Conservation (phyloP, 2,329 filamentous ascomycete genomes). For the Hymenoscyphus salicellus region DNA sequence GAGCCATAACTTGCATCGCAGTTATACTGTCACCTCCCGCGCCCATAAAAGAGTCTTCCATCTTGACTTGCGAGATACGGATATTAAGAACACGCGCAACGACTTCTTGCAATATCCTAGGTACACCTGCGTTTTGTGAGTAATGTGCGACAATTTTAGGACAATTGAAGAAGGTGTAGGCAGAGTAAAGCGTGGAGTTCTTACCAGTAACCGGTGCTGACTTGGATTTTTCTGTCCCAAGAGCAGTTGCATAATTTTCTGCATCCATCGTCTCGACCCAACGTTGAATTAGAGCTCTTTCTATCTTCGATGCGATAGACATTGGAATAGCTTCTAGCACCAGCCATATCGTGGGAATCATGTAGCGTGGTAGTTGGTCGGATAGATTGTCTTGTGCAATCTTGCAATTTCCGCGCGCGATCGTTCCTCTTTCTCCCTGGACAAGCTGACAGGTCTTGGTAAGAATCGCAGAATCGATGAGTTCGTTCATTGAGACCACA, state of each 20-base stretch:
- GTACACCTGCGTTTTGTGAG: too few species aligned
- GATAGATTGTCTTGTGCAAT: neutral
- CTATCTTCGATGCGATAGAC: slow-evolving; percentile 13
- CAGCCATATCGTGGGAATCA: slow-evolving; percentile 18
- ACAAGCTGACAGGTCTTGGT: slow-evolving; percentile 9
- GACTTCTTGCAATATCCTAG: neutral
- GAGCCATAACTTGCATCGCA: slow-evolving; percentile 46
- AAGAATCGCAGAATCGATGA: neutral
- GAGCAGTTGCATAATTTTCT: neutral
- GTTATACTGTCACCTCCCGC: slow-evolving; percentile 38
- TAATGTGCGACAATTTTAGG: too few species aligned
- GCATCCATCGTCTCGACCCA: slow-evolving; percentile 10
- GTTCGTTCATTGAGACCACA: slow-evolving; percentile 9
- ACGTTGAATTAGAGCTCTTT: slow-evolving; percentile 3
- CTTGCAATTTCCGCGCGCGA: neutral
- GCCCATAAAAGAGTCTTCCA: slow-evolving; percentile 35
- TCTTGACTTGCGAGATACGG: neutral
- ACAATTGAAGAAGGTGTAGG: too few species aligned
- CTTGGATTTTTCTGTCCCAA: neutral
- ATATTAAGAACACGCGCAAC: neutral
- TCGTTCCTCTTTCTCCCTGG: slow-evolving; percentile 9
- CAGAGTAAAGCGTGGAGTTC: neutral
- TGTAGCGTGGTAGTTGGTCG: slow-evolving; percentile 8
- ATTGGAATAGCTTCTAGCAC: slow-evolving; percentile 11
- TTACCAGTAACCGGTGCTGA: neutral